Conservation (phyloP, 2,329 filamentous ascomycete genomes). For the Exophiala dermatitidis region DNA sequence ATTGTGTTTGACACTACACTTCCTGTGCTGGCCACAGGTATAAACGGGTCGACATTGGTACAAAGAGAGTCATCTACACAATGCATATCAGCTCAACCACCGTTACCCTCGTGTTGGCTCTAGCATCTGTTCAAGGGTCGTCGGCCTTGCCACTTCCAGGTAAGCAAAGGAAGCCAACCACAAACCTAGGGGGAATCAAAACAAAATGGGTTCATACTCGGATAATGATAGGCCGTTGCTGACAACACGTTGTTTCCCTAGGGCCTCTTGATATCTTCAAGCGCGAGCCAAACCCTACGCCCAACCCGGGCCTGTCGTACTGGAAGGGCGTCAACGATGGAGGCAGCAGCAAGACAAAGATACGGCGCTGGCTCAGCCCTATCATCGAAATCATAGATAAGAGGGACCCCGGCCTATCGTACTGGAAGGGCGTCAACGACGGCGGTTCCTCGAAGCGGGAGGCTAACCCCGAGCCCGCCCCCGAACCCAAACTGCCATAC, state of each 20-base stretch:
- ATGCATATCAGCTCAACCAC: neutral
- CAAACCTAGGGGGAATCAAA: too few relatives aligned
- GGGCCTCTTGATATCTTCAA: neutral
- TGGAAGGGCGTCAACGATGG: neutral
- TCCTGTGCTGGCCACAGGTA: too few relatives aligned
- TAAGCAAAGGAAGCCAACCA: neutral
- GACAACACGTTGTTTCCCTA: neutral
- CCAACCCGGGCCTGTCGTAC: neutral
- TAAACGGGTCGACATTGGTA: too few relatives aligned
- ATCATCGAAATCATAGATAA: neutral
- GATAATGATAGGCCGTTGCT: too few relatives aligned
- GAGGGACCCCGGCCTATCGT: neutral
- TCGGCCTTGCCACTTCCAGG: neutral
- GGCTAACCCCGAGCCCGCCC: neutral
- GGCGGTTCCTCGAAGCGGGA: neutral
- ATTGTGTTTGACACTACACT: too few relatives aligned
- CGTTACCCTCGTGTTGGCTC: neutral
- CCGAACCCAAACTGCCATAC: neutral
- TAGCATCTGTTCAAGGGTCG: neutral
- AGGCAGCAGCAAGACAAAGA: neutral
- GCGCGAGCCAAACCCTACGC: neutral
- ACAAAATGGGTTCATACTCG: too few relatives aligned
- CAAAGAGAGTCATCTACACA: neutral
- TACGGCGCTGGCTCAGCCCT: neutral
- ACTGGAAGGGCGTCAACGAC: neutral